A percentile compares a stretch with the other conserved stretches of the same genome.
These are phyloP conservation scores for Sutorius eximius DNA, from an alignment of 1,284 basidiomycete genomes.

Conservation along the genomic window DNA sequence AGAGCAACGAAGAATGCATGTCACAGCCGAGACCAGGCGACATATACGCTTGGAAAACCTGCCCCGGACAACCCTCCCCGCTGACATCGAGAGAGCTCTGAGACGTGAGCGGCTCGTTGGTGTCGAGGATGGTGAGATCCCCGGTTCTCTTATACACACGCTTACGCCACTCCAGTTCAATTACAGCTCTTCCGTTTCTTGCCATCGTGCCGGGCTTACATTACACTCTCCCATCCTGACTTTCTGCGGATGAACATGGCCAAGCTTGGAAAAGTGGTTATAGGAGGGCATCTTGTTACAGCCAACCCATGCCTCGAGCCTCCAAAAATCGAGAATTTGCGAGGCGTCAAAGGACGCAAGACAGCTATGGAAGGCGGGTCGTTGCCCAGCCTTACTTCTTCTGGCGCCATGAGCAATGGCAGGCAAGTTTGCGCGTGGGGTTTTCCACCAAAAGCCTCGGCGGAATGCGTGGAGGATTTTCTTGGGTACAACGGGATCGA, in stretches of 20 bases:
- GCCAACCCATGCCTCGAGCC: conserved; percentile 23
- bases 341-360: conserved; percentile 44
- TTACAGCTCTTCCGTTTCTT: conserved; percentile 60
- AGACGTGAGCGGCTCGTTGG: conserved; percentile 49
- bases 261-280: conserved; percentile 40
- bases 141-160: background rate
- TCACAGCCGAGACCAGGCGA: conserved; percentile 26
- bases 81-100: conserved; percentile 56
- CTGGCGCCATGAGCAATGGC: conserved; percentile 50
- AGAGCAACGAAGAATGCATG: conserved; percentile 8
- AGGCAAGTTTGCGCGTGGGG: conserved; percentile 61
- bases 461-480: conserved; percentile 39
- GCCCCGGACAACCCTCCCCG: conserved; percentile 51
- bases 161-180: conserved; percentile 44
- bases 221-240: conserved; percentile 50
- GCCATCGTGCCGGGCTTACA: conserved; percentile 55
- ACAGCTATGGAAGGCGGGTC: conserved; percentile 42
- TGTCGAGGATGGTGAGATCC: conserved; percentile 49
- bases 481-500: conserved; percentile 49
- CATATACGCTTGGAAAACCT: conserved; percentile 50
- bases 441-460: conserved; percentile 49
- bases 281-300: conserved; percentile 41
- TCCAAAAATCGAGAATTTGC: conserved; percentile 29
- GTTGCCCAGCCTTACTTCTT: conserved; percentile 43
- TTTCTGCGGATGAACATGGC: conserved; percentile 44